Conservation (phyloP, 2,329 filamentous ascomycete genomes). For the Claviceps citrina region DNA sequence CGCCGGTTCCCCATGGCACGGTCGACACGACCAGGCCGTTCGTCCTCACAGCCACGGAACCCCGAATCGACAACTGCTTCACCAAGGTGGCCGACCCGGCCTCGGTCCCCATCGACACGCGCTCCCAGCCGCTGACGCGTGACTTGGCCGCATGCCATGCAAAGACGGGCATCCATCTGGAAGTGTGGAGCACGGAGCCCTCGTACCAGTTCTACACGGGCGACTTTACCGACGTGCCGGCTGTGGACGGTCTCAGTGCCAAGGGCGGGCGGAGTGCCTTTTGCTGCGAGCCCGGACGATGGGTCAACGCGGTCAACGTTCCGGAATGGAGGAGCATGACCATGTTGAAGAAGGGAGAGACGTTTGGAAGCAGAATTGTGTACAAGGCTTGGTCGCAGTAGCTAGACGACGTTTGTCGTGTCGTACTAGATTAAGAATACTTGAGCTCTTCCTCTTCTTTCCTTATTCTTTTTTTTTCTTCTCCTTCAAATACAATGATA, state of each 20-base stretch:
- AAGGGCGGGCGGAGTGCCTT: constrained; percentile 60
- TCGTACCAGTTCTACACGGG: constrained; percentile 97
- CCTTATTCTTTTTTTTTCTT: no score
- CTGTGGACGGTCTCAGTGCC: constrained; percentile 43
- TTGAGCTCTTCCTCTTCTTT: neutral
- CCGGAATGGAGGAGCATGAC: constrained; percentile 67
- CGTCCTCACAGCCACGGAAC: constrained; percentile 52
- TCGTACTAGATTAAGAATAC: neutral
- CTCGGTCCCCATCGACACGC: constrained; percentile 50
- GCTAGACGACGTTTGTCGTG: neutral
- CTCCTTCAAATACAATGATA: no score
- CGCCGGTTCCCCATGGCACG: constrained; percentile 47
- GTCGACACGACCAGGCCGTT: constrained; percentile 54
- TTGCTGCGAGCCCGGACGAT: constrained; percentile 84
- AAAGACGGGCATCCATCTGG: constrained; percentile 59
- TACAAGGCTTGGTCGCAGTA: constrained; percentile 73
- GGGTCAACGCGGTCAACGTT: constrained; percentile 75
- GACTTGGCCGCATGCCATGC: constrained; percentile 63
- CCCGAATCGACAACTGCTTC: constrained; percentile 84
- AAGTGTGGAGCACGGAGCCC: constrained; percentile 82
- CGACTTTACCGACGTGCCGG: constrained; percentile 65
- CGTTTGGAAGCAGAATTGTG: constrained; percentile 65
- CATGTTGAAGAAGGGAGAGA: constrained; percentile 68
- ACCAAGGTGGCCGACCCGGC: constrained; percentile 50
- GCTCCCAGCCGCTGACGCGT: constrained; percentile 43